Evolutionary conservation across 441 rosid species (phyloP).

Genomic region (Melastoma candidum): DNA sequence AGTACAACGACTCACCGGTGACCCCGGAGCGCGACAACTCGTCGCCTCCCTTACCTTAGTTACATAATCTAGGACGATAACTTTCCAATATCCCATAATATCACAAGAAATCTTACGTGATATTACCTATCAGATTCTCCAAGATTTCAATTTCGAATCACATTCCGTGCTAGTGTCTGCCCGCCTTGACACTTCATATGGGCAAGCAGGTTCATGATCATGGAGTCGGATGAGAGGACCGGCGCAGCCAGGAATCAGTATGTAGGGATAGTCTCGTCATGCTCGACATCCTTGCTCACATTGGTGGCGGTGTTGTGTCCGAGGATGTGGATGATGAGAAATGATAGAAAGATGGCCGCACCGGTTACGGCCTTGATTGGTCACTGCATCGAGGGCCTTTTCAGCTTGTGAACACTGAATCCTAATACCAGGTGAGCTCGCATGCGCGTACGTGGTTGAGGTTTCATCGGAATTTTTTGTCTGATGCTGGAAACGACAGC

Average conservation of each 20-base stretch:
- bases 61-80: too few species aligned
- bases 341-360: slow-evolving; percentile 47
- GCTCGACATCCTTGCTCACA: slow-evolving; percentile 17
- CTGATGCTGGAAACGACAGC: slow-evolving; percentile 21
- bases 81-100: too few species aligned
- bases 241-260: slow-evolving; percentile 14
- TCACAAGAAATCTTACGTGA: too few species aligned
- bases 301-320: neutral
- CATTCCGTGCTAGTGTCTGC: slow-evolving; percentile 11
- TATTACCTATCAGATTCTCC: too few species aligned
- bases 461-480: too few species aligned
- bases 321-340: slow-evolving; percentile 12
- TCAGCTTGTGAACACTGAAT: slow-evolving; percentile 65
- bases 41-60: too few species aligned
- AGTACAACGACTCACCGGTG: too few species aligned
- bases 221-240: slow-evolving; percentile 11
- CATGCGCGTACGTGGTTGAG: neutral
- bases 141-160: too few species aligned
- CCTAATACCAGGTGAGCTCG: slow-evolving; percentile 42
- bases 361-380: slow-evolving; percentile 65
- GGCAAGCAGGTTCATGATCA: slow-evolving; percentile 16
- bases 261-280: slow-evolving; percentile 14
- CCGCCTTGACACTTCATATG: slow-evolving; percentile 13
- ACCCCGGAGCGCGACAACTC: too few species aligned
- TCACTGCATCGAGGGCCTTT: slow-evolving; percentile 59